Base-by-base conservation (phyloP, 495 filamentous ascomycete species). In the Penicillium roqueforti region DNA sequence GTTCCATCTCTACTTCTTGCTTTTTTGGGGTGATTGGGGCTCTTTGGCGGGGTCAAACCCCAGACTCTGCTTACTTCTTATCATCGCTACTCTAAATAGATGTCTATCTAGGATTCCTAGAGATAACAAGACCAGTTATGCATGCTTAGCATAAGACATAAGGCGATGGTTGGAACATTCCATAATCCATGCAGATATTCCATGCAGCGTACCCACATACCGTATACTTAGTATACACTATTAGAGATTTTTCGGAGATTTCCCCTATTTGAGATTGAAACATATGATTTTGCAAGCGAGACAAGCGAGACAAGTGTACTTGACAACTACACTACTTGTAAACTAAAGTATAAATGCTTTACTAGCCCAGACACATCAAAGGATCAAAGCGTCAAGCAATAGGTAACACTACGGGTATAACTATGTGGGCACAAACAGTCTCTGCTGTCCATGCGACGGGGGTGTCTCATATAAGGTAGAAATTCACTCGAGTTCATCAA, bases 11-110 rank as follows among this genome's bases (percentile, higher is more conserved):
- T 22, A 16, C 19, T 16, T 34, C 25, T 39, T 46, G 6, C 42
- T 26, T 40, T 32, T 46, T 39, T 13, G 34, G 39, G 49, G 48
- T 42, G 48, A 51, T 51, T 41, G 47, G 34, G 46, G 18, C 46
- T 23, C 31, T 40, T 7, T 23, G 37, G 23, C 32, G 32, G 32
- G 32, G 32, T 36, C 32, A 36, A 34, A 34, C 32, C 32, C 32
- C 32, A 34, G 32, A 34, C 32, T 34, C 14, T 6, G 4, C 9
- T 10, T 8, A 11, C n/a, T n/a, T n/a, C n/a, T n/a, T n/a, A n/a
- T 36, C 32, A 14, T 34, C 39, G 37, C 4, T 39, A 40, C 18
- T 40, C 38, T 36, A 16, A 36, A 16, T 36, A 36, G n/a, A n/a
- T 36, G 14, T 36, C 32, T n/a, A 16, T n/a, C n/a, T n/a, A n/a